These are phyloP conservation scores for Austropuccinia psidii DNA, from an alignment of 1,284 basidiomycete species.

Conservation along the genomic window DNA sequence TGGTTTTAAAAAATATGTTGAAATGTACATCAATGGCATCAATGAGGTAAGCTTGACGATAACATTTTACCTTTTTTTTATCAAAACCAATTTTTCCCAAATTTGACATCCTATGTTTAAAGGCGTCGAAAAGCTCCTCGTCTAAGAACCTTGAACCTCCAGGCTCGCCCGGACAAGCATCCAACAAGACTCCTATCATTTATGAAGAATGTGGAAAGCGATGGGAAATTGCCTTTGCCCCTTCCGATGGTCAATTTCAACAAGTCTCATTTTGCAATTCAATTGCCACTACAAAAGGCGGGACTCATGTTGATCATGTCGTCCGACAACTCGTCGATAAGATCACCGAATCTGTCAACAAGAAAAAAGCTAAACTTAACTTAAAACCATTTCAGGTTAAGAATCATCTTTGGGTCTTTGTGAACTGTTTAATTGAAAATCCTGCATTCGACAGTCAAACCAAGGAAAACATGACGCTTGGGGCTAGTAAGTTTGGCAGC, in stretches of 20 bases:
- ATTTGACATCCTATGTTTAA: conserved; percentile 48
- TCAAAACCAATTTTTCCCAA: conserved; percentile 36
- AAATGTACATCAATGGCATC: conserved; percentile 62
- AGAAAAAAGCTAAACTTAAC: conserved; percentile 92
- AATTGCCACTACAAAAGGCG: conserved; percentile 93
- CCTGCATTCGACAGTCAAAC: conserved; percentile 99
- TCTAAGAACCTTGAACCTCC: conserved; percentile 42
- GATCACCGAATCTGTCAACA: conserved; percentile 66
- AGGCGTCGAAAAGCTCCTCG: conserved; percentile 50
- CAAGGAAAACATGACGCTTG: conserved; percentile 89
- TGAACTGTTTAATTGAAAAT: conserved; percentile 94
- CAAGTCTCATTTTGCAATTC: conserved; percentile 98
- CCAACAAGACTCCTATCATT: conserved; percentile 67
- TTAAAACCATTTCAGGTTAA: conserved; percentile 91
- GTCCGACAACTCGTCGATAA: conserved; percentile 79
- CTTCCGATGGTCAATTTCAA: conserved; percentile 82
- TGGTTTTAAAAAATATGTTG: conserved; percentile 95
- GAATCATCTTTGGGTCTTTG: conserved; percentile 97
- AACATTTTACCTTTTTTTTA: conserved; percentile 38
- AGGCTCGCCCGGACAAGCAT: conserved; percentile 62
- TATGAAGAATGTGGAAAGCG: conserved; percentile 72
- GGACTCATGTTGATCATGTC: conserved; percentile 82
- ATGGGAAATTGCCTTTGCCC: conserved; percentile 94
- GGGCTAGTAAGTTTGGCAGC: conserved; percentile 77
- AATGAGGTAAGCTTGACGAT: conserved; percentile 46